Conservation (phyloP, 371 early-diverging fungal species). For the Rhizomucor pusillus region DNA sequence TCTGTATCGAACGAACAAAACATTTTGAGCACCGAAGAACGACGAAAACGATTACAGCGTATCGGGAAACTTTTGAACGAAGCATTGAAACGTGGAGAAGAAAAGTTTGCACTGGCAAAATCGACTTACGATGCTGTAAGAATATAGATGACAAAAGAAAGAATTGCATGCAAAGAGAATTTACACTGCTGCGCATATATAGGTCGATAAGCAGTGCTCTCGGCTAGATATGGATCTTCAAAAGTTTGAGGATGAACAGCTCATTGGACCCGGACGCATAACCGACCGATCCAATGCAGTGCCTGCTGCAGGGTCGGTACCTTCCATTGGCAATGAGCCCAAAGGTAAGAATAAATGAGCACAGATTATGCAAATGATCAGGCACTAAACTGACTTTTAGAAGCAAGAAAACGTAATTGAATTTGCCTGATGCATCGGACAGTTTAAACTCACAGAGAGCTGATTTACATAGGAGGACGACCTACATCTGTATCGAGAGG, state of each 20-base stretch:
- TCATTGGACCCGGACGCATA: constrained; percentile 58
- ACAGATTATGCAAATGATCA: background rate
- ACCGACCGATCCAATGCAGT: constrained; percentile 17
- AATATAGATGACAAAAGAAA: background rate
- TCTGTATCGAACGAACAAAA: constrained; percentile 36
- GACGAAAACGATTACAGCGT: constrained; percentile 52
- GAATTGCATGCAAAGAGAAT: background rate
- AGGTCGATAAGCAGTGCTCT: constrained; percentile 91
- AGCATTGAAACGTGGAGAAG: constrained; percentile 85
- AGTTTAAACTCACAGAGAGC: too few relatives aligned
- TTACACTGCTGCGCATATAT: background rate
- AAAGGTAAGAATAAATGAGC: background rate
- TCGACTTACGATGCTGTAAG: constrained; percentile 90
- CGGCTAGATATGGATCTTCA: constrained; percentile 86
- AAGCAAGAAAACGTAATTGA: too few relatives aligned
- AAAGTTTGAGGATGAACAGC: constrained; percentile 87
- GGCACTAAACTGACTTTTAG: too few relatives aligned
- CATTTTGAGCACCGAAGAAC: constrained; percentile 46
- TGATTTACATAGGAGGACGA: too few relatives aligned
- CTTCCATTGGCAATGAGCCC: too few relatives aligned
- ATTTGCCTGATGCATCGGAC: too few relatives aligned
- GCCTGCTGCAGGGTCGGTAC: constrained; percentile 8
- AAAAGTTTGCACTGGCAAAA: constrained; percentile 88
- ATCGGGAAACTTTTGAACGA: constrained; percentile 65
- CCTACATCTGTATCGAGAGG: background rate